These are phyloP conservation scores for Epichloe aotearoae DNA, from an alignment of 2,329 filamentous ascomycete species.

Conservation along the genomic window DNA sequence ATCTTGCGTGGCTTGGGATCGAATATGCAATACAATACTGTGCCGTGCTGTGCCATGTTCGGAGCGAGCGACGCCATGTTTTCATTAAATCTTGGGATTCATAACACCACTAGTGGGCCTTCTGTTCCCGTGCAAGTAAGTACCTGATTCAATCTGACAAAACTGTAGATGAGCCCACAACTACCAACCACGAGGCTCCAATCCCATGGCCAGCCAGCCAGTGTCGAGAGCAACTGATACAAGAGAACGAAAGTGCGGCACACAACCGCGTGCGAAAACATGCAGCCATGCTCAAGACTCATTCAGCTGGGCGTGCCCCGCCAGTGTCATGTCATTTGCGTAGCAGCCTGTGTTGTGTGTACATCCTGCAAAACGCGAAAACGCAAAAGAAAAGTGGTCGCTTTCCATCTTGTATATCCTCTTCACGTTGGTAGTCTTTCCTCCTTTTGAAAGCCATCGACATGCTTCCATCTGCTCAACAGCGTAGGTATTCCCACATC, in stretches of 20 bases:
- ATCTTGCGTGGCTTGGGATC: no score
- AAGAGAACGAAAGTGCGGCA: no score
- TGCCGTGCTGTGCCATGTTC: no score
- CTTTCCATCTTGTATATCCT: background rate
- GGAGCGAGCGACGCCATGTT: no score
- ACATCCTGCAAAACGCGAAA: background rate
- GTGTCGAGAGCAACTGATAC: background rate
- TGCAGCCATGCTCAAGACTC: background rate
- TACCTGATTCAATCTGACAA: conserved; percentile 1
- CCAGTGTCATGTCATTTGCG: background rate
- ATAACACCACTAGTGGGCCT: no score
- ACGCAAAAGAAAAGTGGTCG: background rate
- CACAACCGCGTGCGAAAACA: background rate
- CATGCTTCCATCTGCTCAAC: background rate
- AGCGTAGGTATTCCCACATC: conserved; percentile 1
- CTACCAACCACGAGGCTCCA: background rate
- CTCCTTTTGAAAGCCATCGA: background rate
- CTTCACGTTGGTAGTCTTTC: background rate
- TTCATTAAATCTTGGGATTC: no score
- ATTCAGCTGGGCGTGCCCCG: background rate
- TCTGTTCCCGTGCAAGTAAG: no score
- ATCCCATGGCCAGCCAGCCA: background rate
- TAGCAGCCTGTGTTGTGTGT: background rate
- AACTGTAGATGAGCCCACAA: background rate
- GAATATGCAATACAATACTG: no score